Percentiles rank a stretch among this genome's conserved stretches.
Conservation (phyloP, 75 land plant species). For the Sequoia sempervirens region DNA sequence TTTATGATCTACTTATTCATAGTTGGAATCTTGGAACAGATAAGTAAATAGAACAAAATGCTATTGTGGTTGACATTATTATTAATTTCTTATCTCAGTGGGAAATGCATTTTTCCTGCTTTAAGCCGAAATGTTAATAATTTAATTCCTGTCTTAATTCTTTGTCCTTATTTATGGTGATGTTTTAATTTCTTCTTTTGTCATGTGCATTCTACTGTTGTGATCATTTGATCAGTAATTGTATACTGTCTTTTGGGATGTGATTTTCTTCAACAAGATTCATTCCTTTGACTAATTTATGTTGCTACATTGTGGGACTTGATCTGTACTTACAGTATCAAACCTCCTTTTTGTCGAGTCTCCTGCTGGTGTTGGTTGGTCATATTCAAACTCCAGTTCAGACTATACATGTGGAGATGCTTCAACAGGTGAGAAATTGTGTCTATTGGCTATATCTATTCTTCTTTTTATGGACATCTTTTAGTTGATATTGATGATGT, state of each 20-base stretch:
- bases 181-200: background rate
- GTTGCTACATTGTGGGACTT: background rate
- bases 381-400: slow-evolving; percentile 28
- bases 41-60: background rate
- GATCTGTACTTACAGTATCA: slow-evolving; percentile 12
- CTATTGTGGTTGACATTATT: background rate
- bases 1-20: background rate
- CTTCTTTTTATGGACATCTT: background rate
- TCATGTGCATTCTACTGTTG: background rate
- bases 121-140: background rate
- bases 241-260: background rate
- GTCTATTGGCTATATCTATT: background rate
- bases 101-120: background rate
- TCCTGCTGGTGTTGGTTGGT: slow-evolving; percentile 44
- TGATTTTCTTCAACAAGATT: background rate
- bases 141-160: background rate
- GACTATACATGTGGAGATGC: slow-evolving; percentile 25
- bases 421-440: slow-evolving; percentile 17
- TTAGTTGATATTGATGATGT: background rate
- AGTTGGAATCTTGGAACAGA: slow-evolving; percentile 10
- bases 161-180: background rate
- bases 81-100: background rate
- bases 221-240: background rate
- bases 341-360: slow-evolving; percentile 31
- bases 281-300: background rate